Evolutionary conservation across 768 basidiomycete genomes (phyloP), one percentile per base, ranked within the genome.

Genomic region (Suillus spraguei): DNA sequence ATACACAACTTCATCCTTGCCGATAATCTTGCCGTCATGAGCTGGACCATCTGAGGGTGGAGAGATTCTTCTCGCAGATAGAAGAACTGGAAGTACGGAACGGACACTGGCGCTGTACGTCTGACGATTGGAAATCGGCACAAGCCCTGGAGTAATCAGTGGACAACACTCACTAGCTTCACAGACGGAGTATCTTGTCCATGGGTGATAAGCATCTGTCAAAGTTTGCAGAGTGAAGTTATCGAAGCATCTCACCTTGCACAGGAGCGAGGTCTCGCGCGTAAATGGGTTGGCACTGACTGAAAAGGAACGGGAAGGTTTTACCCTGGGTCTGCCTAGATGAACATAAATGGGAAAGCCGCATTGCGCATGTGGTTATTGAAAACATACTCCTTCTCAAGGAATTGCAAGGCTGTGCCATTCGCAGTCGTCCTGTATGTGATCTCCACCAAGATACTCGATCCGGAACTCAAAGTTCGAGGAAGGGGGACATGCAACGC

Each of bases 281-380:
- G 69, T 86, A 83, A 69, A 86, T 87, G 7, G 86, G 85, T 67
- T 87, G 85, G 67, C 80, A 82, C 67, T 87, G 87, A 58, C 82
- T 83, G 76, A 86, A 87, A 17, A 87, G 74, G 74, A 83, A 87
- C 4, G 83, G 80, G 70, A 82, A 81, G 54, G 77, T 76, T 60
- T 83, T 83, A 5, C 83, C 83, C 59, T 83, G 83, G 5, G 85
- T 86, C 69, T 85, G 83, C 46, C 81, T 81, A 59, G 49, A 41
- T 22, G 17, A 46, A 24, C 28, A n/a, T 42, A 6, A 33, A 42
- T 24, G 13, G 59, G 53, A 39, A 6, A 59, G 59, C 46, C 35
- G 28, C 3, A 11, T 20, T 20, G 54, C 11, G 17, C 16, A 38
- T 1, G 39, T 60, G 16, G 54, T 64, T 49, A 55, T 38, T 53